These are phyloP conservation scores for Cyclotella choctawhatcheeana DNA, from an alignment of 108 stramenopile species.

Conservation along the genomic window DNA sequence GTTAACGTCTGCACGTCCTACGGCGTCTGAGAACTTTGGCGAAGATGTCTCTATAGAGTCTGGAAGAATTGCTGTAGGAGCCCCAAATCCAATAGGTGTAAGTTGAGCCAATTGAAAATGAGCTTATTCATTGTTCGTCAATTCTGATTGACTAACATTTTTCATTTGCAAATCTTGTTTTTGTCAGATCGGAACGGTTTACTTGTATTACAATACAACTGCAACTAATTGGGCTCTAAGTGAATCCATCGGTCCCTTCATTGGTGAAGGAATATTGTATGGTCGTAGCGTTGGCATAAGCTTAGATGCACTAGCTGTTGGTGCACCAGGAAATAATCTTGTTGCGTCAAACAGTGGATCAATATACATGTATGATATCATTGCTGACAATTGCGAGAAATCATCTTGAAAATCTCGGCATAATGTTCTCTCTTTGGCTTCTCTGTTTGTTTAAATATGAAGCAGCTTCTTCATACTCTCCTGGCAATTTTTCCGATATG, in stretches of 20 bases:
- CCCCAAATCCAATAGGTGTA: slow-evolving; percentile 1
- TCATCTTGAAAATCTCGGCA: too few relatives aligned
- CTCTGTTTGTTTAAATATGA: too few relatives aligned
- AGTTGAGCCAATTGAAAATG: background rate
- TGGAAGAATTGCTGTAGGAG: slow-evolving; percentile 19
- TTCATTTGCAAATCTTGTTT: background rate
- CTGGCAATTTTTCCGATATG: too few relatives aligned
- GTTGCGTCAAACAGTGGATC: slow-evolving; percentile 14
- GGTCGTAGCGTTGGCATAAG: slow-evolving; percentile 7
- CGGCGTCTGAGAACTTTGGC: slow-evolving; percentile 11
- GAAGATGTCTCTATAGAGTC: slow-evolving; percentile 13
- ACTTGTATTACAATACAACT: slow-evolving; percentile 4
- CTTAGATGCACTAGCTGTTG: slow-evolving; percentile 5
- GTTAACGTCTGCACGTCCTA: background rate
- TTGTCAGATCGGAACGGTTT: slow-evolving; percentile 2
- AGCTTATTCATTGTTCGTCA: too few relatives aligned
- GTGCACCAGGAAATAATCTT: slow-evolving; percentile 20
- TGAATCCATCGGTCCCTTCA: background rate
- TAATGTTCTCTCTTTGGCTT: too few relatives aligned
- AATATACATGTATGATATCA: slow-evolving; percentile 13
- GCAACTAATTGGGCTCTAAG: slow-evolving; percentile 13
- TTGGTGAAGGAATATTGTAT: slow-evolving; percentile 12
- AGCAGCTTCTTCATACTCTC: too few relatives aligned
- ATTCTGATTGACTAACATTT: background rate
- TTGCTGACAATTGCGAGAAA: background rate